Percentiles rank a stretch among this genome's conserved stretches.
These are phyloP conservation scores for Acrocalymma vagum DNA, from an alignment of 2,329 filamentous ascomycete genomes.

Conservation along the genomic window DNA sequence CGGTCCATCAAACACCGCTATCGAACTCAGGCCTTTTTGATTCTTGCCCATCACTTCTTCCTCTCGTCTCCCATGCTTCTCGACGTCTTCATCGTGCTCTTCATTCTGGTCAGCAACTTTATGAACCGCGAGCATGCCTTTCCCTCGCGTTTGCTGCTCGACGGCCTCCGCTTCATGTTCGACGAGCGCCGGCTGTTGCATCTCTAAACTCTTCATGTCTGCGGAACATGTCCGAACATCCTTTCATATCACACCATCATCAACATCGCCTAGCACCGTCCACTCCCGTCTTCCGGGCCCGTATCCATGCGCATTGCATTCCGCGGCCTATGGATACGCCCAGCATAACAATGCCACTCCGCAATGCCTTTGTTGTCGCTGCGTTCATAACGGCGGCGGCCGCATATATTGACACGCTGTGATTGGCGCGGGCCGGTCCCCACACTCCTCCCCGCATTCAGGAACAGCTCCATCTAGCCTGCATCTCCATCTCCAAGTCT, in stretches of 20 bases:
- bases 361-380: background rate
- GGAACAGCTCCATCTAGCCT: constrained; percentile 19
- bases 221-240: no score
- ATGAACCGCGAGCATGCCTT: constrained; percentile 42
- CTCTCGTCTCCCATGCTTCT: constrained; percentile 37
- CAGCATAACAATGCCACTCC: no score
- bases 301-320: no score
- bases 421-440: constrained; percentile 36
- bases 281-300: no score
- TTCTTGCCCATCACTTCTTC: constrained; percentile 45
- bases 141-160: constrained; percentile 32
- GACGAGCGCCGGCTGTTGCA: constrained; percentile 32
- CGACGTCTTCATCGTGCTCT: constrained; percentile 43
- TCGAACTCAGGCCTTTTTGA: constrained; percentile 39
- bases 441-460: constrained; percentile 31
- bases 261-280: no score
- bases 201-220: constrained; percentile 2
- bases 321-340: no score
- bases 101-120: constrained; percentile 46
- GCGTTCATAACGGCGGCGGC: constrained; percentile 14
- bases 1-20: constrained; percentile 39
- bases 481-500: constrained; percentile 12
- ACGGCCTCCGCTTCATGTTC: constrained; percentile 35
- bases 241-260: no score
- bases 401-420: constrained; percentile 22